Percentiles rank a stretch among this genome's conserved stretches.
These are phyloP conservation scores for Artemisia annua DNA, from an alignment of 129 eudicot genomes.

Conservation along the genomic window DNA sequence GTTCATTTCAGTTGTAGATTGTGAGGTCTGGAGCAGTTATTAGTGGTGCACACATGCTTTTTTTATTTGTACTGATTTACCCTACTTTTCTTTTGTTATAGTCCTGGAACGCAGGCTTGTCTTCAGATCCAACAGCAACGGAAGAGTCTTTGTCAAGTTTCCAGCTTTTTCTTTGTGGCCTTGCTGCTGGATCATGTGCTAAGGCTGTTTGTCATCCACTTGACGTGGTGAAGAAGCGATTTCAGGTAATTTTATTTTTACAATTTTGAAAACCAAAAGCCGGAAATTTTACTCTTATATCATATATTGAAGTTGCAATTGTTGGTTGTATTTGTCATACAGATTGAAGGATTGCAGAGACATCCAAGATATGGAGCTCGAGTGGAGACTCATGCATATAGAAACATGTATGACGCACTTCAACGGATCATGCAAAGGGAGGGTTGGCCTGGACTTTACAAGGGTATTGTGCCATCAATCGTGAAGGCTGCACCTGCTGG, in stretches of 20 bases:
- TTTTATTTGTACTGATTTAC: neutral
- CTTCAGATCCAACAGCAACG: slow-evolving; percentile 17
- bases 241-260: slow-evolving; percentile 82
- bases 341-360: slow-evolving; percentile 87
- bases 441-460: slow-evolving; percentile 93
- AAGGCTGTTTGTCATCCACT: slow-evolving; percentile 95
- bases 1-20: no score
- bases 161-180: slow-evolving; percentile 84
- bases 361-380: slow-evolving; percentile 91
- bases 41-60: no score
- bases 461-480: slow-evolving; percentile 90
- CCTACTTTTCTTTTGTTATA: slow-evolving; percentile 9
- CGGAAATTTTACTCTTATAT: no score
- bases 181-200: slow-evolving; percentile 89
- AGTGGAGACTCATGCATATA: slow-evolving; percentile 65
- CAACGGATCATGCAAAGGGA: slow-evolving; percentile 56
- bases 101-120: slow-evolving; percentile 60
- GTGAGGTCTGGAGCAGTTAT: no score
- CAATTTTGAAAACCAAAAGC: no score
- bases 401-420: slow-evolving; percentile 77
- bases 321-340: slow-evolving; percentile 6
- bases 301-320: no score
- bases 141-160: slow-evolving; percentile 69
- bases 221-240: slow-evolving; percentile 96
- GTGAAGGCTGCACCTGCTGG: slow-evolving; percentile 98